A percentile compares a stretch with the other conserved stretches of the same genome.
These are phyloP conservation scores for Elaeagnus macrophylla DNA, from an alignment of 306 rosid species.

Conservation along the genomic window DNA sequence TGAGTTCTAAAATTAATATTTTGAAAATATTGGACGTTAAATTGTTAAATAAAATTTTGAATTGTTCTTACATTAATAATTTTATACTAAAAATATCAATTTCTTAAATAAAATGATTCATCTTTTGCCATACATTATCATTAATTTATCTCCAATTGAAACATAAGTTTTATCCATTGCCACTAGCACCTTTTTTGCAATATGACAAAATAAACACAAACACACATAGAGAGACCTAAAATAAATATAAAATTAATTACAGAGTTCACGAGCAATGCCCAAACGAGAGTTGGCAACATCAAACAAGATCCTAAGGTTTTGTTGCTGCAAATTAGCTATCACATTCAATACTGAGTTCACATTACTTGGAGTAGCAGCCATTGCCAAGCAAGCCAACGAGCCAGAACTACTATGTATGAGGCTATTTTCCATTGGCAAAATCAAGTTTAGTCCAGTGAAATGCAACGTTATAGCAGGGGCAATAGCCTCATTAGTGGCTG, in stretches of 20 bases:
- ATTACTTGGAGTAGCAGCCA: conserved; percentile 75
- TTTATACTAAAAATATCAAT: too few relatives aligned
- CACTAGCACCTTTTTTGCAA: too few relatives aligned
- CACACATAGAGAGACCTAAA: neutral
- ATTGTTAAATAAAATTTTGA: too few relatives aligned
- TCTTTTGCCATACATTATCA: too few relatives aligned
- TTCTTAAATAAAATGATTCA: too few relatives aligned
- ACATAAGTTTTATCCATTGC: too few relatives aligned
- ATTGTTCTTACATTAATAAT: too few relatives aligned
- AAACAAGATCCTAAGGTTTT: conserved; percentile 76
- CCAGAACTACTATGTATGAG: conserved; percentile 87
- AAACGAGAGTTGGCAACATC: conserved; percentile 59
- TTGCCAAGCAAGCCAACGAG: conserved; percentile 70
- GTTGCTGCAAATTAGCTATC: conserved; percentile 87
- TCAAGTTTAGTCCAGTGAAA: conserved; percentile 52
- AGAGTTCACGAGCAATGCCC: conserved; percentile 84
- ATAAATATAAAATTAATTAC: conserved; percentile 40
- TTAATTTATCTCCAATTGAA: too few relatives aligned
- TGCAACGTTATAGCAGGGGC: conserved; percentile 52
- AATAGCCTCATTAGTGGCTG: conserved; percentile 31
- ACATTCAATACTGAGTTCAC: conserved; percentile 85
- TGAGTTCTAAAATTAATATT: too few relatives aligned
- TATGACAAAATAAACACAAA: too few relatives aligned
- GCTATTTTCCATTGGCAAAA: conserved; percentile 60
- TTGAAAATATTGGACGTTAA: too few relatives aligned